Evolutionary conservation across 2,329 filamentous ascomycete genomes (phyloP).

Genomic region (Zarea fungicola): DNA sequence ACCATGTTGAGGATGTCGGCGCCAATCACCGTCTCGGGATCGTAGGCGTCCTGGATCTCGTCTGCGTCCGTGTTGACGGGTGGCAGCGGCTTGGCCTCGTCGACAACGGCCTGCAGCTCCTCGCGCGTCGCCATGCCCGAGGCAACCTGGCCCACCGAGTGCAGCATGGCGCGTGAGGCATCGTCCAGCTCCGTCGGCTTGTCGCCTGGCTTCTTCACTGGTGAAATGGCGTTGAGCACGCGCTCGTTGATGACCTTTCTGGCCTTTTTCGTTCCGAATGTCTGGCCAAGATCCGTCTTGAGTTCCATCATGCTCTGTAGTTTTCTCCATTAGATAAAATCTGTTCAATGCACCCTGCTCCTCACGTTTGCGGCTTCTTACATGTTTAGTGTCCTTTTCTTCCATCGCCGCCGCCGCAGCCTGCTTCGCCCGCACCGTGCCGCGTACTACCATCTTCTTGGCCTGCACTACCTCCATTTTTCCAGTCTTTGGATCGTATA

Average conservation of each 20-base stretch:
- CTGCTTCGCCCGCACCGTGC: conserved; percentile 51
- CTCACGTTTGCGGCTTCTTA: too few relatives aligned
- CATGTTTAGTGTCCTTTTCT: conserved; percentile 25
- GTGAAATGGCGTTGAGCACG: conserved; percentile 65
- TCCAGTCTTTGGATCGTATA: conserved; percentile 57
- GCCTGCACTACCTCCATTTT: conserved; percentile 57
- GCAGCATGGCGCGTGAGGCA: conserved; percentile 55
- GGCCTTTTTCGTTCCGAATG: conserved; percentile 82
- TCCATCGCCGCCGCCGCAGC: conserved; percentile 42
- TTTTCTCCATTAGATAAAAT: too few relatives aligned
- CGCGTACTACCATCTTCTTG: conserved; percentile 58
- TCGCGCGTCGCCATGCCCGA: conserved; percentile 62
- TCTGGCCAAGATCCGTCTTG: conserved; percentile 65
- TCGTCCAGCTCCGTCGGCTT: conserved; percentile 47
- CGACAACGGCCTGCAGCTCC: conserved; percentile 58
- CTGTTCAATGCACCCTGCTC: too few relatives aligned
- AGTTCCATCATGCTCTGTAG: conserved; percentile 58
- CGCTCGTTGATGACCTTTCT: conserved; percentile 68
- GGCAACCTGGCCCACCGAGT: conserved; percentile 56
- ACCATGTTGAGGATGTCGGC: conserved; percentile 61
- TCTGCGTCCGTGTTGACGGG: conserved; percentile 61
- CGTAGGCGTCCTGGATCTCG: conserved; percentile 68
- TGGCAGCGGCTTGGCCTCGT: conserved; percentile 68
- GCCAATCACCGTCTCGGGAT: conserved; percentile 61
- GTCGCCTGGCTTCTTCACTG: conserved; percentile 31